Base-by-base conservation (phyloP, 208 protist species). In the Herpetomonas tarakana region DNA sequence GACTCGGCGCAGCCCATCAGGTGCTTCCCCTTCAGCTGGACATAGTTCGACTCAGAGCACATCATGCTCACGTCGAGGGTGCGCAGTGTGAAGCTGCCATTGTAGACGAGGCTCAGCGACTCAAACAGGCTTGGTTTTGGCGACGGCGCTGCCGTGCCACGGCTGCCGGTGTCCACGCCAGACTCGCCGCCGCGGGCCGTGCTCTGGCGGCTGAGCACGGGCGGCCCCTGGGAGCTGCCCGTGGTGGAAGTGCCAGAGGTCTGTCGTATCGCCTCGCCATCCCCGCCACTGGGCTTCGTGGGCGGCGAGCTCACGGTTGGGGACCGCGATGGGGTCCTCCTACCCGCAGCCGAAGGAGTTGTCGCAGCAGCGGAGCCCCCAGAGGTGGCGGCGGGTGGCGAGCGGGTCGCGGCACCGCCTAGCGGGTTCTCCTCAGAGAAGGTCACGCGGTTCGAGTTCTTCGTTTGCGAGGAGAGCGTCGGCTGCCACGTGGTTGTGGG, bases 51-150 rank as follows among this genome's bases (percentile, higher is more conserved):
- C 16, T 64, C 44, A 0, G 82, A 88, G 52, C 92, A 71, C 55
- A 91, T 55, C 38, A 86, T 53, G 29, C 66, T 59, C 26, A 88
- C 58, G 55, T 92, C 83, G 4, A 94, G 59, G 27, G 69, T 60
- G 38, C 78, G 75, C 16, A 94, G 51, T 0, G 82, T 86, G 62
- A 91, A 91, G 52, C 75, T 85, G n/a, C 74, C 71, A 19, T 81
- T 81, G 72, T 90, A 91, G 49, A 78, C 62, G 3, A 83, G 11
- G 3, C 49, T 52, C 16, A 85, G 54, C 46, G 35, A 41, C 9
- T 41, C 35, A 41, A 41, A 41, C 9, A 41, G 35, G 14, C 35
- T 14, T 14, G 6, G 12, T 19, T 28, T 26, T 1, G n/a, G 11
- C 19, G 29, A 3, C 0, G 21, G 2, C 58, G 22, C 21, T 25